Conservation (phyloP, 2,329 filamentous ascomycete species). For the Stachybotrys echinatus region DNA sequence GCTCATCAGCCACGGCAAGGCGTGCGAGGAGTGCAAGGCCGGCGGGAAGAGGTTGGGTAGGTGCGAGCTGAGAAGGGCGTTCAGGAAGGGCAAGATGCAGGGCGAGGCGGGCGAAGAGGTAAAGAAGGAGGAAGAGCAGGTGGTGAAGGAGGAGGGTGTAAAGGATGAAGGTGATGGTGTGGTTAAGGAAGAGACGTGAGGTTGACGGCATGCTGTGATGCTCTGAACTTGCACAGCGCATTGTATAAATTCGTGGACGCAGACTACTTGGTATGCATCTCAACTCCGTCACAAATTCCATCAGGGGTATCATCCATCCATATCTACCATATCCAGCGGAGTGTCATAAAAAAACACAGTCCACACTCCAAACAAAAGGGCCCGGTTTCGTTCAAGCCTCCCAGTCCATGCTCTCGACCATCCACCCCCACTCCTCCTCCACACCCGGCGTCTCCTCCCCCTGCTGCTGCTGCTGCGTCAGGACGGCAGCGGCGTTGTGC, state of each 20-base stretch:
- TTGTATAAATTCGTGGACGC: background rate
- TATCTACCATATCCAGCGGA: background rate
- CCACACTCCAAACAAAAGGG: background rate
- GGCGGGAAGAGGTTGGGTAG: conserved; percentile 32
- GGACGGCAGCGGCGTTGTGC: conserved; percentile 18
- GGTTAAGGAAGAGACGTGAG: background rate
- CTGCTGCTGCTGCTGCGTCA: background rate
- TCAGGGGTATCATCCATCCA: conserved; percentile 1
- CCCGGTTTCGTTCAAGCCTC: conserved; percentile 14
- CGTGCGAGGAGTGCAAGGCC: conserved; percentile 39
- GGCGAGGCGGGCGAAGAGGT: conserved; percentile 1
- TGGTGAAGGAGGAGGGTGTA: background rate
- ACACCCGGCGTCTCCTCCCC: conserved; percentile 23
- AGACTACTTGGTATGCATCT: no score
- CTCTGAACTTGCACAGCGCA: background rate
- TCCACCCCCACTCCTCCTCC: conserved; percentile 29
- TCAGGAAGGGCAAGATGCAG: conserved; percentile 16
- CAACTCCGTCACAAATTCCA: no score
- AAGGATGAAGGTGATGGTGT: conserved; percentile 6
- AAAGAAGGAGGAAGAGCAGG: background rate
- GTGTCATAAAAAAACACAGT: background rate
- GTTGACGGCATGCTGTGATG: background rate
- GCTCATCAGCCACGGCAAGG: conserved; percentile 40
- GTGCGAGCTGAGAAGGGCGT: conserved; percentile 35
- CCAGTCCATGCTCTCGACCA: conserved; percentile 35